Conservation (phyloP, 352 stramenopile genomes). For the Phytopythium boreale region DNA sequence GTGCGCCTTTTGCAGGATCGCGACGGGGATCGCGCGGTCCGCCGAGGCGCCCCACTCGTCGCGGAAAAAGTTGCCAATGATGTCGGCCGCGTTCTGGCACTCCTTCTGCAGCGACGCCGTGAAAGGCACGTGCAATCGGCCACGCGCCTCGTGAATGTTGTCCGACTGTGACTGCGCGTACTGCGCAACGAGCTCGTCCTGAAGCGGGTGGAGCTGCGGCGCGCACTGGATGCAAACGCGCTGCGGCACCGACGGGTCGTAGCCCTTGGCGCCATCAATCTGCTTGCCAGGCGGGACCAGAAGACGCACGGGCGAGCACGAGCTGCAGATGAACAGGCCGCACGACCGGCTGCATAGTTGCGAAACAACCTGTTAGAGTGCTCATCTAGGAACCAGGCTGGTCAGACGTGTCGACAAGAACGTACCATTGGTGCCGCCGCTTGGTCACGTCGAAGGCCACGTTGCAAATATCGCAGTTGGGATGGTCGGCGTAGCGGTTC, state of each 20-base stretch:
- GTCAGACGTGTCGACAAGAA: neutral
- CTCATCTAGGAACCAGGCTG: neutral
- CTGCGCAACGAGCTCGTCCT: conserved; percentile 41
- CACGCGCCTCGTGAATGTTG: conserved; percentile 33
- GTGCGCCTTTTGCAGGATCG: conserved; percentile 26
- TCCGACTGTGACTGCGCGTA: conserved; percentile 37
- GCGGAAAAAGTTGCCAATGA: conserved; percentile 63
- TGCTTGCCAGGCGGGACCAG: conserved; percentile 40
- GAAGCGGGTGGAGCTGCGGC: conserved; percentile 38
- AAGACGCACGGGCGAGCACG: conserved; percentile 46
- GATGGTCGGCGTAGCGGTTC: conserved; percentile 60
- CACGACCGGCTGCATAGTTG: conserved; percentile 21
- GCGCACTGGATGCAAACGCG: conserved; percentile 58
- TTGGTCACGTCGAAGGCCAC: conserved; percentile 59
- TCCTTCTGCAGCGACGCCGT: conserved; percentile 47
- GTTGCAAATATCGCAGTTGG: conserved; percentile 61
- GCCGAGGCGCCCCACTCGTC: conserved; percentile 46
- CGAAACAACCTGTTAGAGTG: conserved; percentile 4
- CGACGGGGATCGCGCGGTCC: conserved; percentile 31
- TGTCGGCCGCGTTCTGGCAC: conserved; percentile 53
- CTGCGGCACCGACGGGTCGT: conserved; percentile 45
- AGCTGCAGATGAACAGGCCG: conserved; percentile 44
- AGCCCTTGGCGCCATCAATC: conserved; percentile 44
- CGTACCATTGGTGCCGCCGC: conserved; percentile 51
- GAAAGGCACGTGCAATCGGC: conserved; percentile 40